Evolutionary conservation across 345 rosid genomes (phyloP).

Genomic region (Aurinia saxatilis): DNA sequence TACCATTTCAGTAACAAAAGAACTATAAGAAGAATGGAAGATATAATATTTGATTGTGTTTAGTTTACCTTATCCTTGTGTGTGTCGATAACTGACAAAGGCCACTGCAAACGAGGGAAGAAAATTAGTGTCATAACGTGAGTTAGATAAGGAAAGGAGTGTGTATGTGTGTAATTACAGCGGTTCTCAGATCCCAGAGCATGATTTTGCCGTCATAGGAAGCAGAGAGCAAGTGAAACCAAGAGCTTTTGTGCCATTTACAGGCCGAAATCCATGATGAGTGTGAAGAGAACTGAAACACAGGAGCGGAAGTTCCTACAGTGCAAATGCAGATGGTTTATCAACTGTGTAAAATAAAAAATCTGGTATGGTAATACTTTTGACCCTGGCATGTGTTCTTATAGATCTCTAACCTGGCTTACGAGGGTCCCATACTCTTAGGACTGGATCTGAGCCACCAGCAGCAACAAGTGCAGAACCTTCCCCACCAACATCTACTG

Average conservation of each 20-base stretch:
- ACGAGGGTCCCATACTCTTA: constrained; percentile 97
- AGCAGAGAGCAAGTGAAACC: constrained; percentile 81
- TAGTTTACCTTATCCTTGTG: constrained; percentile 73
- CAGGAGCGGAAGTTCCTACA: constrained; percentile 86
- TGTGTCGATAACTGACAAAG: constrained; percentile 62
- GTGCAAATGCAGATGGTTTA: neutral
- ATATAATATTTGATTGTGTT: neutral
- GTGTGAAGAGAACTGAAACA: constrained; percentile 77
- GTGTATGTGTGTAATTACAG: constrained; percentile 40
- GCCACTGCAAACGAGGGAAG: constrained; percentile 71
- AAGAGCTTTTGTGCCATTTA: constrained; percentile 86
- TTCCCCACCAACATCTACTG: constrained; percentile 90
- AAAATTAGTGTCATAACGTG: neutral
- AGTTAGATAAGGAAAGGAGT: neutral
- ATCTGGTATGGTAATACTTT: neutral
- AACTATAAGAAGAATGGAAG: neutral
- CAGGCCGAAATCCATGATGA: constrained; percentile 87
- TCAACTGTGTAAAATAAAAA: neutral
- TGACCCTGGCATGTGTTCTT: neutral
- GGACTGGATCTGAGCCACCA: constrained; percentile 83
- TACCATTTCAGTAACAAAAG: neutral
- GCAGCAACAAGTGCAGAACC: constrained; percentile 84
- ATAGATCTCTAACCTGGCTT: constrained; percentile 63
- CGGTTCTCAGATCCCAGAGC: constrained; percentile 99
- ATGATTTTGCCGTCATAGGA: constrained; percentile 98